These are phyloP conservation scores for Shiraia sp. DNA, from an alignment of 2,329 filamentous ascomycete genomes.

Conservation along the genomic window DNA sequence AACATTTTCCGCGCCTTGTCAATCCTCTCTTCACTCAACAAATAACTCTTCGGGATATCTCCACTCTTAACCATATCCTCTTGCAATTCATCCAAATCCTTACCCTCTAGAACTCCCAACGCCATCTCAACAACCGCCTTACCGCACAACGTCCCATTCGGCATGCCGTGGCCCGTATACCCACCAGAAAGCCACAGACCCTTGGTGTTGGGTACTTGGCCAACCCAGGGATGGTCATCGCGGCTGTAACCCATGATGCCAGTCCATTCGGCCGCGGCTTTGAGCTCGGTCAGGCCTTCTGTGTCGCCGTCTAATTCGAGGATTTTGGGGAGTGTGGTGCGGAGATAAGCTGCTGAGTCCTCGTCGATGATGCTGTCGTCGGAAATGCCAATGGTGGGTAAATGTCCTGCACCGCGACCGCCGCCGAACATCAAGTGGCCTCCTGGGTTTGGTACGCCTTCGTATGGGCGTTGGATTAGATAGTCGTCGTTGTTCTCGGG, in stretches of 20 bases:
- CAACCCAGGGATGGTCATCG: slow-evolving; percentile 73
- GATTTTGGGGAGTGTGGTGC: slow-evolving; percentile 46
- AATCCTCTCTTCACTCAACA: slow-evolving; percentile 44
- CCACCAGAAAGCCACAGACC: slow-evolving; percentile 68
- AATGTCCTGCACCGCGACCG: slow-evolving; percentile 58
- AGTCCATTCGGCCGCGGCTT: slow-evolving; percentile 65
- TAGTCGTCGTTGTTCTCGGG: slow-evolving; percentile 67
- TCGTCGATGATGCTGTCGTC: slow-evolving; percentile 64
- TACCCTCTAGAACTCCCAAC: slow-evolving; percentile 41
- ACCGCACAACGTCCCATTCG: slow-evolving; percentile 69
- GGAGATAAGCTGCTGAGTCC: slow-evolving; percentile 60
- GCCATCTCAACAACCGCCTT: slow-evolving; percentile 67
- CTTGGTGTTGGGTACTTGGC: slow-evolving; percentile 61
- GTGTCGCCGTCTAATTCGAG: slow-evolving; percentile 41
- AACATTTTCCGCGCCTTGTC: slow-evolving; percentile 31
- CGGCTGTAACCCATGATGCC: slow-evolving; percentile 75
- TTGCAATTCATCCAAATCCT: slow-evolving; percentile 32
- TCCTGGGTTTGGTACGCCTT: slow-evolving; percentile 44
- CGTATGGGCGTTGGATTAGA: slow-evolving; percentile 68
- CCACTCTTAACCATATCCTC: slow-evolving; percentile 38
- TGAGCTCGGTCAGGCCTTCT: slow-evolving; percentile 48
- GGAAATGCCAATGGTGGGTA: slow-evolving; percentile 59
- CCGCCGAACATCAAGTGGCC: slow-evolving; percentile 73
- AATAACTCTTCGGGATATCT: slow-evolving; percentile 43
- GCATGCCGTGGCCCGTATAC: slow-evolving; percentile 78